Evolutionary conservation across 2,329 filamentous ascomycete species (phyloP), one percentile per base, ranked within the genome.

Genomic region (Botrytis cinerea): DNA sequence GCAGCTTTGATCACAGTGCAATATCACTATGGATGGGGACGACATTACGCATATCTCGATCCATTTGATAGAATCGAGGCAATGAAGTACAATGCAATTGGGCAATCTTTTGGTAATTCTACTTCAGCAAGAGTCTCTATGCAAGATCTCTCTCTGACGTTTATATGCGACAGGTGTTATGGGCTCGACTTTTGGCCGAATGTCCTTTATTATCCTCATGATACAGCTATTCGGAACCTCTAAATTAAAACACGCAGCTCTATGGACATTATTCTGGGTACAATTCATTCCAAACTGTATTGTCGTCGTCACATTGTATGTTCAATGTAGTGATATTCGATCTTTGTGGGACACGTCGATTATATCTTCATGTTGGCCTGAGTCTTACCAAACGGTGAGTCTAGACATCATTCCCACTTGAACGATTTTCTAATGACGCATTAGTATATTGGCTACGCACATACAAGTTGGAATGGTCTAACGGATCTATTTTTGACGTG

Each of bases 21-120:
- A 57, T 71, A 75, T 68, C 74, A 75, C 62, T 76, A 76, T 63
- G 76, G 76, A 6, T 71, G 75, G 35, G 76, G 76, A 9, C 45
- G 75, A 32, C 75, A 75, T 63, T 76, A 73, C 51, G 72, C 69
- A 48, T 77, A 75, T 57, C 66, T 78, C 16, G 54, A 57, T n/a
- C 40, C 62, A 4, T 18, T 66, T 12, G 35, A 75, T 28, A 72
- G 61, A 61, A 62, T 74, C 10, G 28, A 74, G n/a, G 74, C 75
- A 0, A 32, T 74, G 28, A 74, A 75, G 57, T 77, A 57, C 32
- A 75, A 75, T n/a, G 72, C 74, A 25, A 73, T 75, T 18, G 72
- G 73, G 8, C 74, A 77, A 62, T 46, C 75, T 28, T 74, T 75
- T 46, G 74, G 75, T 76, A 57, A 32, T 51, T 51, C 22, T 12